Base-by-base conservation (phyloP, 2,329 filamentous ascomycete species). In the Cytospora leucostoma region DNA sequence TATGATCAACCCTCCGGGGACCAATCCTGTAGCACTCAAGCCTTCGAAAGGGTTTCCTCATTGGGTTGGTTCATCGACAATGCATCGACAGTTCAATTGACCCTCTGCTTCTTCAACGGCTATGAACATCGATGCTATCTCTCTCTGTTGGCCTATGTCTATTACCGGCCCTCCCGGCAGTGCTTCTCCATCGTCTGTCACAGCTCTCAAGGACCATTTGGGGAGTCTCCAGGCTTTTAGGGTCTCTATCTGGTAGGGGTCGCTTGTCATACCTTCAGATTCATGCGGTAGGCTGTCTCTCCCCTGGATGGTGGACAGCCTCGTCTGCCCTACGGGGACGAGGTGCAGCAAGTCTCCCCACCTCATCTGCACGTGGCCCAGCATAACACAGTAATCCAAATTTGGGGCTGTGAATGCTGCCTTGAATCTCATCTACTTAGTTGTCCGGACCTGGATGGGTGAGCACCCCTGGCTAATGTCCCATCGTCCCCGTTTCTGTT, bases 321-420 rank as follows among this genome's bases (percentile, higher is more conserved):
- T 51, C 50, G 37, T 33, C 49, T 60, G 50, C 50, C 44, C 58
- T 40, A 54, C 53, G 50, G 47, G 35, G 57, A 40, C 49, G 51
- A 33, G 33, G 12, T 56, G 61, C 56, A 63, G 61, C n/a, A n/a
- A 44, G 38, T 15, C 56, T 61, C 61, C 35, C 60, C 60, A 50
- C 51, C 38, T 57, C 61, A 37, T 38, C 56, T 63, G 61, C 56
- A 59, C 38, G 52, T 34, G 56, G 52, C 38, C 51, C 56, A 21
- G 56, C 51, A 51, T 57, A 19, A 49, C 54, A 35, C 27, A 38
- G 19, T 59, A 60, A 56, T 59, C 63, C 63, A 59, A 56, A 56
- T 53, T 63, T 59, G 60, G 63, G 60, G 55, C 60, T 63, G 52
- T 38, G 51, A 59, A 40, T 52, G 59, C 59, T 59, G 38, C 63